Evolutionary conservation across 768 basidiomycete species (phyloP), one percentile per base, ranked within the genome.

Genomic region (Amanita thiersii): DNA sequence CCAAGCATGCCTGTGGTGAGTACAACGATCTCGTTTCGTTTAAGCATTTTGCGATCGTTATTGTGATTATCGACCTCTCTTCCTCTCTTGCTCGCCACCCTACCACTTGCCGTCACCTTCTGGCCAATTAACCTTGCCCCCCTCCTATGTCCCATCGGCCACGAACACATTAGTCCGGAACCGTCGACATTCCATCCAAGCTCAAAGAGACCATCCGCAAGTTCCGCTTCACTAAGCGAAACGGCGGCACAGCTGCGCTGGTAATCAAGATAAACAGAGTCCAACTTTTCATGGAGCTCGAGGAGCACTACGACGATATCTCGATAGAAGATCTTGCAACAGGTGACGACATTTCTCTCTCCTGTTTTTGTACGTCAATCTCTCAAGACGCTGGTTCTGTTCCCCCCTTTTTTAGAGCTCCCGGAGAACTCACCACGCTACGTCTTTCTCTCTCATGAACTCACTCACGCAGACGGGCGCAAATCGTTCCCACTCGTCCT

Each of bases 231-330:
- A 70, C 86, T 10, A 85, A 88, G 43, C 75, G 83, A 17, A 77
- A 72, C 52, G 73, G 71, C 32, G 84, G 80, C 28, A 81, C 72
- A 51, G 81, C 87, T 18, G 90, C 88, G 11, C 68, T 93, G 40
- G 65, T 90, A 51, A 79, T 93, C 61, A 93, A 92, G 77, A 88
- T 93, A 63, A 83, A 92, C 72, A 92, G 87, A 68, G 60, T 69
- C 29, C 69, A 79, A 52, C 72, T 93, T 44, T 55, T 78, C 49
- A 84, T 96, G 82, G 82, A 85, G 56, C 81, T 88, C 52, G 84
- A 80, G 23, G 86, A 90, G 41, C 77, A 81, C 55, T 81, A 86
- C 49, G 80, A 84, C 53, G 63, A 77, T 46, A 81, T 87, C 46
- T 72, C 70, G 42, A 77, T 91, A 44, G 84, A 86, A 51, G 88